Evolutionary conservation across 257 asterid species (phyloP).

Genomic region (Nicotiana otophora): DNA sequence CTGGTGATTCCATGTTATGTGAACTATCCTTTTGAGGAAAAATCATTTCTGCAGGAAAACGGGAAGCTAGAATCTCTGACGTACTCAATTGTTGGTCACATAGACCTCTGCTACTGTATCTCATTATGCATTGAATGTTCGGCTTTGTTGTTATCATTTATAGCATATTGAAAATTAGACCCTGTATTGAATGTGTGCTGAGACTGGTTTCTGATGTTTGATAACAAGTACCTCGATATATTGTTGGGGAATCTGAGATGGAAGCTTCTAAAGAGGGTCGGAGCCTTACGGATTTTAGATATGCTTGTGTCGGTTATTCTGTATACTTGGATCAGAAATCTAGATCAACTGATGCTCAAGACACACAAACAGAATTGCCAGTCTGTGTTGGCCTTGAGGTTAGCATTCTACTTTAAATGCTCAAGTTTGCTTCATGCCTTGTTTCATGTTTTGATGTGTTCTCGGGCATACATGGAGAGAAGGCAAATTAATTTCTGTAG

Average conservation of each 20-base stretch:
- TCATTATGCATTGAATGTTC: not conserved
- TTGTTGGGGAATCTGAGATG: slow-evolving; percentile 61
- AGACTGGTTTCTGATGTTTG: slow-evolving; percentile 24
- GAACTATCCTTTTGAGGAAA: not conserved
- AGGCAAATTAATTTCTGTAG: not conserved
- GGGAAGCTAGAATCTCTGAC: not conserved
- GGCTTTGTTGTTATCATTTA: not conserved
- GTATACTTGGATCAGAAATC: slow-evolving; percentile 51
- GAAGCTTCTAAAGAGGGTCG: slow-evolving; percentile 75
- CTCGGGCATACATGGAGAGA: not conserved
- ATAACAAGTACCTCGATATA: slow-evolving; percentile 53
- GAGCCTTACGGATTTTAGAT: slow-evolving; percentile 63
- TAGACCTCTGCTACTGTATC: not conserved
- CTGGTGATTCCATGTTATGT: not conserved
- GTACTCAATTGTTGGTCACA: not conserved
- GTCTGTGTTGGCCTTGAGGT: slow-evolving; percentile 91
- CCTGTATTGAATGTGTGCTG: not conserved
- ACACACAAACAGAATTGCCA: slow-evolving; percentile 58
- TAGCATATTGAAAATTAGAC: not conserved
- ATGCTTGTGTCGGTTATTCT: slow-evolving; percentile 85
- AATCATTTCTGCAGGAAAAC: not conserved
- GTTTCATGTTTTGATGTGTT: not conserved
- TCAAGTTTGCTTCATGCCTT: slow-evolving; percentile 10
- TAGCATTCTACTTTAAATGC: slow-evolving; percentile 20
- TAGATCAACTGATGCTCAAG: slow-evolving; percentile 31